Conservation (phyloP, 495 filamentous ascomycete species). For the Viridothelium virens region DNA sequence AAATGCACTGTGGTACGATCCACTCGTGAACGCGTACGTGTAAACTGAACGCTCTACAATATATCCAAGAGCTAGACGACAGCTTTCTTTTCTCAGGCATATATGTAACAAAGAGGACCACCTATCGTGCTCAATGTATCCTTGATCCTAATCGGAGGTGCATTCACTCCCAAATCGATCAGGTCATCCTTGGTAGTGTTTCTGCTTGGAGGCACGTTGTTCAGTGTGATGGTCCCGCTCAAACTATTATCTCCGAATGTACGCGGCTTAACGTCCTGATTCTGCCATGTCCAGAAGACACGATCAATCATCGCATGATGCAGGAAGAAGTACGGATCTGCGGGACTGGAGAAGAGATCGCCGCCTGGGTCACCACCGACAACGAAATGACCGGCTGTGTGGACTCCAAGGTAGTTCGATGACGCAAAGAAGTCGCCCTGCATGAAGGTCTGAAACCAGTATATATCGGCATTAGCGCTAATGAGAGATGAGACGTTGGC, state of each 20-base stretch:
- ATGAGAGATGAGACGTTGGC: constrained; percentile 43
- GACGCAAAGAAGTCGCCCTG: constrained; percentile 43
- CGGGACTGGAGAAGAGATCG: constrained; percentile 52
- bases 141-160: constrained; percentile 34
- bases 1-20: neutral
- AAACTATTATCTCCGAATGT: constrained; percentile 34
- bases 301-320: constrained; percentile 67
- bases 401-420: constrained; percentile 47
- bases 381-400: constrained; percentile 56
- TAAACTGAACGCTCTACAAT: neutral
- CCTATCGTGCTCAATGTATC: constrained; percentile 46
- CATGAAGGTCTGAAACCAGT: constrained; percentile 44
- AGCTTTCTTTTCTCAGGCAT: constrained; percentile 27
- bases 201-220: constrained; percentile 44
- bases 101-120: constrained; percentile 53
- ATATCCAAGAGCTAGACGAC: neutral
- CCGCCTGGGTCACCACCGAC: constrained; percentile 55
- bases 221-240: constrained; percentile 50
- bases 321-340: constrained; percentile 61
- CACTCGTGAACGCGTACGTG: neutral
- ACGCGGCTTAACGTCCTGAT: constrained; percentile 43
- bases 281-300: constrained; percentile 66
- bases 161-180: constrained; percentile 40
- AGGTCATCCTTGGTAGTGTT: constrained; percentile 44
- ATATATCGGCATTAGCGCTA: constrained; percentile 38